Evolutionary conservation across 768 basidiomycete genomes (phyloP), one percentile per base, ranked within the genome.

Genomic region (Panaeolus papilionaceus): DNA sequence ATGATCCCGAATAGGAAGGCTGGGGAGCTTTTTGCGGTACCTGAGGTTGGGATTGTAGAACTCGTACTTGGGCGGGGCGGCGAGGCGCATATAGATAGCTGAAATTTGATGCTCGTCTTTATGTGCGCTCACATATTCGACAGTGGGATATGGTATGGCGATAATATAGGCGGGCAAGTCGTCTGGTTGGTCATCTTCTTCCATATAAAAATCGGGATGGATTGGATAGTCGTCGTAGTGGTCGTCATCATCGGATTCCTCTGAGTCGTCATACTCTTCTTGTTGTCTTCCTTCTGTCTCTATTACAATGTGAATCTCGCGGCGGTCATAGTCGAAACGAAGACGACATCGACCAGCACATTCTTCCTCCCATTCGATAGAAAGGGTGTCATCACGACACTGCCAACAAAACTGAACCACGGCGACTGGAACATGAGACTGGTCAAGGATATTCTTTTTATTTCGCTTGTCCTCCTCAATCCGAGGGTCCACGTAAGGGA

Each of bases 371-470:
- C 85, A 88, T 75, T 91, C 89, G 51, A 85, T 74, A 18, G 90
- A 92, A 67, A 86, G 83, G 0, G 82, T 79, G 4, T 78, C 74
- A 71, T 89, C 88, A n/a, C 88, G 81, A 67, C 88, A 89, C 71
- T 82, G 79, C 88, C 88, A 88, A 14, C 87, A 86, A 69, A 89
- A 89, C 70, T 89, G 88, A 33, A 91, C 68, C 4, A 75, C 72
- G 4, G 67, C 68, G 62, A 89, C 71, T 7, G 70, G 65, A 28
- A 86, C 75, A 8, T 47, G 40, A 18, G 71, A 68, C 3, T 69
- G 40, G n/a, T 73, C 69, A 9, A 86, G 76, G 26, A 79, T 68
- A n/a, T 61, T 61, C 8, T 75, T 70, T 37, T 74, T 75, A 28
- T 68, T 72, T 66, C 82, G 78, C 61, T 76, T 79, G 58, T 79